Evolutionary conservation across 73 alveolate species (phyloP).

Genomic region (Paramecium primaurelia): DNA sequence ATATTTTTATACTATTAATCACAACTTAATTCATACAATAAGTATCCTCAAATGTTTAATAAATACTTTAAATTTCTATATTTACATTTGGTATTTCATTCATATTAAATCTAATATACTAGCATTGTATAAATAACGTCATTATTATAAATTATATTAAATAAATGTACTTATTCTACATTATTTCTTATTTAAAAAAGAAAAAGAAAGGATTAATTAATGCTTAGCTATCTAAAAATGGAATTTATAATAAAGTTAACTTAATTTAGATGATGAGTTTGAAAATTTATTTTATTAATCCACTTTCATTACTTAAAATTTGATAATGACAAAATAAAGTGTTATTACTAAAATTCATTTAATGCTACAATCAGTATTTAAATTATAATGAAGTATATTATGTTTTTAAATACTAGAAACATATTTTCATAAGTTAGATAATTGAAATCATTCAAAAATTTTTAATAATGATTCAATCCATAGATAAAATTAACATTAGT

Average conservation of each 20-base stretch:
- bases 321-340: no score
- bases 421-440: neutral
- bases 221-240: neutral
- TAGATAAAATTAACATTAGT: neutral
- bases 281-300: neutral
- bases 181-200: no score
- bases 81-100: neutral
- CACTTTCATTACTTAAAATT: neutral
- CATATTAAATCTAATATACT: neutral
- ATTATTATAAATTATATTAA: no score
- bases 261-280: no score
- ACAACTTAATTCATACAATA: neutral
- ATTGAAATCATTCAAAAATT: neutral
- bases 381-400: neutral
- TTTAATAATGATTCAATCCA: neutral
- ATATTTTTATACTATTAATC: neutral
- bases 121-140: neutral
- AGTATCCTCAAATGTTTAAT: neutral
- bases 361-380: neutral
- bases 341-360: neutral
- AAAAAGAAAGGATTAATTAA: no score
- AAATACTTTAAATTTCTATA: no score
- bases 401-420: neutral
- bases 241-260: neutral
- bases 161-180: no score